These are phyloP conservation scores for Torulaspora delbrueckii DNA, from an alignment of 805 yeast species.

Conservation along the genomic window DNA sequence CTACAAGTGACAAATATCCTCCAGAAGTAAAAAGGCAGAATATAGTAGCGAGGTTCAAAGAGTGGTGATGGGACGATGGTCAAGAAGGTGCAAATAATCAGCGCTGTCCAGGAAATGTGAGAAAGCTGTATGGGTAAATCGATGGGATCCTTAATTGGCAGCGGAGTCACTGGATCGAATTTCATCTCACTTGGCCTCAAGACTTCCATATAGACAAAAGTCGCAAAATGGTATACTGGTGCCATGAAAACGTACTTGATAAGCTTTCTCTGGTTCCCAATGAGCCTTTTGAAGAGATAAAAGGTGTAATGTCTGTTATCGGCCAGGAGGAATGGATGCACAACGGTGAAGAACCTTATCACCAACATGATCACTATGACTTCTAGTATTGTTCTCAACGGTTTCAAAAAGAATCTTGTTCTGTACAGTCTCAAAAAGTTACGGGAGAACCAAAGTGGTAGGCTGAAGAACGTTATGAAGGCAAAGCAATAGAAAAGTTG, in stretches of 20 bases:
- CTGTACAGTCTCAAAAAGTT: constrained; percentile 40
- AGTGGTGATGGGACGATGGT: constrained; percentile 86
- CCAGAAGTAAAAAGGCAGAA: constrained; percentile 74
- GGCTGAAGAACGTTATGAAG: constrained; percentile 58
- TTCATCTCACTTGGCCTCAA: constrained; percentile 36
- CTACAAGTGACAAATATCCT: constrained; percentile 47
- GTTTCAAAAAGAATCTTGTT: constrained; percentile 27
- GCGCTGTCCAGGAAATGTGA: constrained; percentile 47
- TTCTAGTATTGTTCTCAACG: constrained; percentile 32
- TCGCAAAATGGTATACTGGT: constrained; percentile 66
- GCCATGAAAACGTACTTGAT: constrained; percentile 48
- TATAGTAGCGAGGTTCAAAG: constrained; percentile 90
- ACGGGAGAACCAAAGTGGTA: constrained; percentile 66
- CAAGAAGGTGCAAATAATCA: constrained; percentile 46
- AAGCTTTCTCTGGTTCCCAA: constrained; percentile 41
- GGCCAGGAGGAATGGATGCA: constrained; percentile 87
- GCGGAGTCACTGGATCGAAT: constrained; percentile 35
- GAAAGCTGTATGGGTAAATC: constrained; percentile 41
- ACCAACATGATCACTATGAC: constrained; percentile 40
- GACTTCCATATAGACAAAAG: constrained; percentile 36
- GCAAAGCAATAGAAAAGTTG: constrained; percentile 76
- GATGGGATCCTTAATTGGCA: constrained; percentile 35
- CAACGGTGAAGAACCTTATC: constrained; percentile 58
- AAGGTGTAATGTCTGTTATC: constrained; percentile 94
- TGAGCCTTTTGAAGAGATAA: constrained; percentile 68